phyloP scores from a whole-genome alignment of 768 basidiomycete species.

The Tephrocybe rancida region DNA sequence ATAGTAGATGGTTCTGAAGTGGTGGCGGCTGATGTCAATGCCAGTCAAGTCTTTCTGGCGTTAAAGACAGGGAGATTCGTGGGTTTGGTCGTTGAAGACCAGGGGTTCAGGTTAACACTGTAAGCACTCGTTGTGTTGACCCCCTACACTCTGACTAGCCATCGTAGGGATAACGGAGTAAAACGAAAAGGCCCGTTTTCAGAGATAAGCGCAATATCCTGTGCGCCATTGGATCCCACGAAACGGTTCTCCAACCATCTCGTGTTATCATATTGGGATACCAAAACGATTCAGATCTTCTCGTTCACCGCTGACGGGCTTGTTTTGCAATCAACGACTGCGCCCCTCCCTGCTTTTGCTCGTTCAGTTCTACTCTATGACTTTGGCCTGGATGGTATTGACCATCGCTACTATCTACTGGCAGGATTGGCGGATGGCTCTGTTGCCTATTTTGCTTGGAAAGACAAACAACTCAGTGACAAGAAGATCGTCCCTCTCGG shows the following conservation, averaged over 20 bases:
- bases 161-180: conserved; percentile 11
- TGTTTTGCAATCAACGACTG: conserved; percentile 35
- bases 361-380: conserved; percentile 56
- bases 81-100: conserved; percentile 49
- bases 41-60: conserved; percentile 68
- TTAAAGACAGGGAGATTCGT: conserved; percentile 54
- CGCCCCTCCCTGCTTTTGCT: conserved; percentile 41
- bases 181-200: conserved; percentile 15
- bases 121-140: conserved; percentile 21
- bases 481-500: conserved; percentile 69
- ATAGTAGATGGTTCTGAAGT: conserved; percentile 41
- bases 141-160: background rate
- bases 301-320: conserved; percentile 27
- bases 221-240: conserved; percentile 52
- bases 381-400: conserved; percentile 29
- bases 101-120: conserved; percentile 33
- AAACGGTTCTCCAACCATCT: conserved; percentile 49
- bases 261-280: conserved; percentile 78
- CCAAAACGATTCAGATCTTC: conserved; percentile 63
- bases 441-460: conserved; percentile 58
- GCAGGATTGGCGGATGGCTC: conserved; percentile 79
- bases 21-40: conserved; percentile 69
- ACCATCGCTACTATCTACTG: conserved; percentile 59
- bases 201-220: conserved; percentile 76
- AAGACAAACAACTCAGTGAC: conserved; percentile 42